Evolutionary conservation across 345 rosid genomes (phyloP).

Genomic region (Eucalyptus victrix): DNA sequence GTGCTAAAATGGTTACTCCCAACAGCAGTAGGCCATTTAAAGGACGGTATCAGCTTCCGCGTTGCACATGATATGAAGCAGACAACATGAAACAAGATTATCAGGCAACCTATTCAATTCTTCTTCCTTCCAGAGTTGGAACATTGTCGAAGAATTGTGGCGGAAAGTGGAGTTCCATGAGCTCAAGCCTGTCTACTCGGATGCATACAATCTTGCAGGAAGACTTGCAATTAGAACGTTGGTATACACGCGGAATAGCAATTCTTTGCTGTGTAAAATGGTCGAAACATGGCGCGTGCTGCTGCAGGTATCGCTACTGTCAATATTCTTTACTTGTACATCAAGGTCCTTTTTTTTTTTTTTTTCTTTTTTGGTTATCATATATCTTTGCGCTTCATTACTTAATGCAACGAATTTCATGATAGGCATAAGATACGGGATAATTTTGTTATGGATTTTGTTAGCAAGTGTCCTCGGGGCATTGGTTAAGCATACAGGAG

Average conservation of each 20-base stretch:
- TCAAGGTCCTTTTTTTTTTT: not conserved
- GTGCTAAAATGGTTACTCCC: conserved; percentile 75
- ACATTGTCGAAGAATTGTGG: not conserved
- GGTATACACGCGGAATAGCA: not conserved
- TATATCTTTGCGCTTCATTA: not conserved
- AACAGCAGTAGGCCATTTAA: conserved; percentile 43
- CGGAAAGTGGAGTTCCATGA: not conserved
- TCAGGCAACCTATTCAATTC: not conserved
- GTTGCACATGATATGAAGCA: conserved; percentile 27
- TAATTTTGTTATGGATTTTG: not conserved
- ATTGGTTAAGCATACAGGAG: not conserved
- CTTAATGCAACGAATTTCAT: not conserved
- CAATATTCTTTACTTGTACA: not conserved
- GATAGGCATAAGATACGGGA: not conserved
- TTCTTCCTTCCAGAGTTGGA: not conserved
- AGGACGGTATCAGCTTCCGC: conserved; percentile 51
- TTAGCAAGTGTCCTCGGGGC: not conserved
- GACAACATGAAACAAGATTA: not conserved
- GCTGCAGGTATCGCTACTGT: not conserved
- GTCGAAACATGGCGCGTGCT: not conserved
- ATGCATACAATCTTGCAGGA: not conserved
- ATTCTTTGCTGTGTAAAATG: not conserved
- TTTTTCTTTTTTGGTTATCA: not conserved
- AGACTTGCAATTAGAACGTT: not conserved
- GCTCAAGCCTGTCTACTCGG: not conserved